Evolutionary conservation across 2,329 filamentous ascomycete genomes (phyloP).

Genomic region (Falciphora oryzae): DNA sequence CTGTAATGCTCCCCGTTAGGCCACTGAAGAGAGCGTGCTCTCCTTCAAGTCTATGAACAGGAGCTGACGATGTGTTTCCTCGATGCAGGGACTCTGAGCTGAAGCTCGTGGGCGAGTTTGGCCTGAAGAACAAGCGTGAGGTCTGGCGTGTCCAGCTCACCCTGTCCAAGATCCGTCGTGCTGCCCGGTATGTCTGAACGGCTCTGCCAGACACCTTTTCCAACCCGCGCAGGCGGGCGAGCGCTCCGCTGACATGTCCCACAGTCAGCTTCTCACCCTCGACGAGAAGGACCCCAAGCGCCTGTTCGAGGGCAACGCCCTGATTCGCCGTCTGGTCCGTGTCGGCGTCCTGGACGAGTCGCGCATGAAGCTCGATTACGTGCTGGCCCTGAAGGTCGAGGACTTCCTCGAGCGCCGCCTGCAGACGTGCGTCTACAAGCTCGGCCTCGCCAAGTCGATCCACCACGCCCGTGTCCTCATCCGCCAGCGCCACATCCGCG

Average conservation of each 20-base stretch:
- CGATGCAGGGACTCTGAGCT: conserved; percentile 88
- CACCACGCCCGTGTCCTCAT: conserved; percentile 99
- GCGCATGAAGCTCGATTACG: conserved; percentile 99
- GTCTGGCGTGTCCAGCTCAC: conserved; percentile 99
- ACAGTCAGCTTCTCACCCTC: conserved; percentile 97
- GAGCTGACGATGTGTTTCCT: conserved; percentile 53
- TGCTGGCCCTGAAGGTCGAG: conserved; percentile 97
- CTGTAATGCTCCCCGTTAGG: conserved; percentile 44
- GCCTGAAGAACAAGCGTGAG: conserved; percentile 99
- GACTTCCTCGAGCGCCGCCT: conserved; percentile 99
- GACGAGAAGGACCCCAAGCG: conserved; percentile 99
- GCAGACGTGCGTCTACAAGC: conserved; percentile 99
- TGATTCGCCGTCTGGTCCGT: conserved; percentile 99
- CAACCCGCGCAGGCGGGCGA: background rate
- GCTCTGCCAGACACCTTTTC: background rate
- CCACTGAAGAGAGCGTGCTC: conserved; percentile 99
- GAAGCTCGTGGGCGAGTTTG: conserved; percentile 99
- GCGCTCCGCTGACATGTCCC: conserved; percentile 11
- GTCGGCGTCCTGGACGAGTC: conserved; percentile 99
- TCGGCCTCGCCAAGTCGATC: conserved; percentile 99
- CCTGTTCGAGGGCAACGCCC: conserved; percentile 99
- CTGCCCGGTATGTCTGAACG: conserved; percentile 73
- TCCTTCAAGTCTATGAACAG: conserved; percentile 78
- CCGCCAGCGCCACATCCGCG: conserved; percentile 98
- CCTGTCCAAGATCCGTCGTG: conserved; percentile 99